Percentiles rank a stretch among this genome's conserved stretches.
Conservation (phyloP, 148 eudicot genomes). For the Chenopodium suecicum region DNA sequence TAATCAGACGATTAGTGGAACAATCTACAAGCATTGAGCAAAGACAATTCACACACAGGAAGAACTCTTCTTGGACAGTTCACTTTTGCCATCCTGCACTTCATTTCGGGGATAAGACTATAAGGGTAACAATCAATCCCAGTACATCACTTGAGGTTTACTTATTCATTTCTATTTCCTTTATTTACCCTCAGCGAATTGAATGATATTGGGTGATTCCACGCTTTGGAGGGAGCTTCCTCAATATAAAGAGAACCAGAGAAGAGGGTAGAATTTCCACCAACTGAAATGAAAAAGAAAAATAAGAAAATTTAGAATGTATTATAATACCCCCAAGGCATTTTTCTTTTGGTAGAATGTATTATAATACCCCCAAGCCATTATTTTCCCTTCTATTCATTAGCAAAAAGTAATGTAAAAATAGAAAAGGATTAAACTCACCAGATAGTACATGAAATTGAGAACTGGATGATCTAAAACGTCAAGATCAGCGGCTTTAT, state of each 20-base stretch:
- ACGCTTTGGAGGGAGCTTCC: conserved; percentile 95
- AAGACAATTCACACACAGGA: conserved; percentile 8
- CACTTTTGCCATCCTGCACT: conserved; percentile 18
- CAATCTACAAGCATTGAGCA: conserved; percentile 26
- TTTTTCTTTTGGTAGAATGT: not conserved
- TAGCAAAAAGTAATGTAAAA: not conserved
- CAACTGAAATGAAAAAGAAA: conserved; percentile 37
- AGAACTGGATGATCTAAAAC: conserved; percentile 83
- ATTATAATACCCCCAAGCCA: not conserved
- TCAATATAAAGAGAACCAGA: conserved; percentile 85
- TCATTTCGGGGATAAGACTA: conserved; percentile 1
- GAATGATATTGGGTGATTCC: conserved; percentile 74
- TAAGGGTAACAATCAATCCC: conserved; percentile 6
- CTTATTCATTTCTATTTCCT: not conserved
- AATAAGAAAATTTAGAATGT: conserved; percentile 1
- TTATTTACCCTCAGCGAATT: conserved; percentile 44
- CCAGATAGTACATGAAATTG: conserved; percentile 76
- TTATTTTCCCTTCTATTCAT: not conserved
- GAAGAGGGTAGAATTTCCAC: conserved; percentile 90
- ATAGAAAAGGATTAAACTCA: conserved; percentile 28
- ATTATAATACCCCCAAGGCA: not conserved
- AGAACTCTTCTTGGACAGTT: conserved; percentile 10
- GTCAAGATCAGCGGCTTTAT: conserved; percentile 77
- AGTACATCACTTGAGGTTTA: conserved; percentile 6
- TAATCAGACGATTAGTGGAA: conserved; percentile 16